These are phyloP conservation scores for Tetrahymena elliotti DNA, from an alignment of 73 alveolate species.

Conservation along the genomic window DNA sequence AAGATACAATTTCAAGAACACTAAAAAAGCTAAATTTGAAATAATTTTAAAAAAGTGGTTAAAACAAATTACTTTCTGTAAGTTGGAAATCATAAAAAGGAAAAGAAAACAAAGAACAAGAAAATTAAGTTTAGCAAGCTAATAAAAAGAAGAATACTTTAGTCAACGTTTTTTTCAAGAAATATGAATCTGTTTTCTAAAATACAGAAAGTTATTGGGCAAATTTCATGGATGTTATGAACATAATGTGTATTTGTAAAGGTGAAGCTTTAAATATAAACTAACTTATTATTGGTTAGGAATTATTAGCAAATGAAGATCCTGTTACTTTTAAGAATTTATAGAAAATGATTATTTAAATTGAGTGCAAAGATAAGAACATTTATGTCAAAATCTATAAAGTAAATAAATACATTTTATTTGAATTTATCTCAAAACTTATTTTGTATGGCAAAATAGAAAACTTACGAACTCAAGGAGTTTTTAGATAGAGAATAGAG, in stretches of 20 bases:
- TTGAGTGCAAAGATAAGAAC: background rate
- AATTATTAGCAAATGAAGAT: background rate
- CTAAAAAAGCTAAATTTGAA: background rate
- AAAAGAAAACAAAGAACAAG: background rate
- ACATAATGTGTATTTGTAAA: background rate
- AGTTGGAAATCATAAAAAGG: background rate
- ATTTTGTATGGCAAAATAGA: background rate
- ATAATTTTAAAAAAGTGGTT: background rate
- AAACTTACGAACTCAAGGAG: background rate
- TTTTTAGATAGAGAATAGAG: background rate
- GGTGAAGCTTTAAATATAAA: background rate
- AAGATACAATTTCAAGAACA: background rate
- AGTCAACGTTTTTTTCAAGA: background rate
- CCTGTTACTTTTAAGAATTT: background rate
- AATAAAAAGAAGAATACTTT: background rate
- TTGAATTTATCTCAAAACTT: too few species aligned
- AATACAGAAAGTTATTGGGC: background rate
- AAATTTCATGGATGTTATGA: background rate
- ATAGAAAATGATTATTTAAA: background rate
- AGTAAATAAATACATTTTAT: background rate
- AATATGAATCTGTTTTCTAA: background rate
- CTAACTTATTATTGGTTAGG: background rate
- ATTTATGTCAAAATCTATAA: background rate
- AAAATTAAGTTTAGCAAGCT: background rate
- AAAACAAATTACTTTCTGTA: background rate